These are phyloP conservation scores for Tolypocladium cylindrosporum DNA, from an alignment of 2,329 filamentous ascomycete genomes.

Conservation along the genomic window DNA sequence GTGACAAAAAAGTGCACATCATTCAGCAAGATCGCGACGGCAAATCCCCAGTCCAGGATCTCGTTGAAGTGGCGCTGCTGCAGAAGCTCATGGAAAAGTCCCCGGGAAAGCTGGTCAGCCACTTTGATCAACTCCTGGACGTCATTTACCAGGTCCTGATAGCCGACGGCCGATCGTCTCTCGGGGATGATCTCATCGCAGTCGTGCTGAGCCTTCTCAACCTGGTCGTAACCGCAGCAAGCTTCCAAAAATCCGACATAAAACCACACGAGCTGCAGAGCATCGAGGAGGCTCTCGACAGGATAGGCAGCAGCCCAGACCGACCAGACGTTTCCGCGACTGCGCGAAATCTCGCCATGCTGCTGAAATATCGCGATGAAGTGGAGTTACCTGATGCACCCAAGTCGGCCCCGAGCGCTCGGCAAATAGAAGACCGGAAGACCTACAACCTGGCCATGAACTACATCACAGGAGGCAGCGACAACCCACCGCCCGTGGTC, in stretches of 20 bases:
- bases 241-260: slow-evolving; percentile 40
- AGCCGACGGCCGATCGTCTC: slow-evolving; percentile 28
- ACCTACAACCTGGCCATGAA: slow-evolving; percentile 52
- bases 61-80: slow-evolving; percentile 52
- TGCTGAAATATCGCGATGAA: slow-evolving; percentile 46
- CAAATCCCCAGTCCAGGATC: slow-evolving; percentile 31
- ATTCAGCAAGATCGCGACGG: slow-evolving; percentile 18
- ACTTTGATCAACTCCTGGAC: slow-evolving; percentile 54
- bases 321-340: slow-evolving; percentile 37
- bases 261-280: slow-evolving; percentile 29
- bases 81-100: slow-evolving; percentile 55
- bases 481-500: slow-evolving; percentile 57
- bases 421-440: slow-evolving; percentile 49
- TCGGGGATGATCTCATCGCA: slow-evolving; percentile 37
- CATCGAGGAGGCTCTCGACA: slow-evolving; percentile 39
- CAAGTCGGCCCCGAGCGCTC: slow-evolving; percentile 28
- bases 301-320: slow-evolving; percentile 26
- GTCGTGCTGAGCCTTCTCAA: slow-evolving; percentile 53
- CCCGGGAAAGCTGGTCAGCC: slow-evolving; percentile 51
- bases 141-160: slow-evolving; percentile 52
- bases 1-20: slow-evolving; percentile 13
- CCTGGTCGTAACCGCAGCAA: slow-evolving; percentile 46
- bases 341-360: slow-evolving; percentile 43
- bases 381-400: slow-evolving; percentile 33
- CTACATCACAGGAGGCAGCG: slow-evolving; percentile 47